A percentile compares a stretch with the other conserved stretches of the same genome.
phyloP scores from a whole-genome alignment of 148 eudicot species.

The Oxyria digyna region DNA sequence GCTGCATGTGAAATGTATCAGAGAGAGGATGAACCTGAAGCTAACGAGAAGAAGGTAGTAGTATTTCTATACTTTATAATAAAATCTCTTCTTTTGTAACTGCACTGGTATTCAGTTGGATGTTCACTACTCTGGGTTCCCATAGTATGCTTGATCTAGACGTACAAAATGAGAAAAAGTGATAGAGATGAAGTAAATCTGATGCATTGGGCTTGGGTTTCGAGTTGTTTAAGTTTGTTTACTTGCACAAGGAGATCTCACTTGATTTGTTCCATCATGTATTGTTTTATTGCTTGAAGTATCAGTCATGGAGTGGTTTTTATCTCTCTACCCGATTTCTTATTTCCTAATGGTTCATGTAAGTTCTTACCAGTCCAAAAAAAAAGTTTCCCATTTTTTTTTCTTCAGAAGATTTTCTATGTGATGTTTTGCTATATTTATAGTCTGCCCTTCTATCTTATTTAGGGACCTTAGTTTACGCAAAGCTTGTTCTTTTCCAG shows the following conservation, averaged over 20 bases:
- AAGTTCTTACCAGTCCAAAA: background rate
- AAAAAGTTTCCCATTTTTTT: background rate
- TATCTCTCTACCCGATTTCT: background rate
- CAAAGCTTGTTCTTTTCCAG: background rate
- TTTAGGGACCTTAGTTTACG: background rate
- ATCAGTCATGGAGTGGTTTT: background rate
- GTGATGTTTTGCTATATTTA: background rate
- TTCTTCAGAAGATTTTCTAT: background rate
- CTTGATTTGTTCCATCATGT: background rate
- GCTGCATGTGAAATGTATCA: constrained; percentile 65
- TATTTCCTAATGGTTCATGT: background rate
- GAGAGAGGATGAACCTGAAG: constrained; percentile 37
- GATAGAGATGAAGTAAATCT: background rate
- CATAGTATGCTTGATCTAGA: background rate
- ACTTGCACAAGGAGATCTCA: background rate
- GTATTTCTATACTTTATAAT: background rate
- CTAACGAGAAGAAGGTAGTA: constrained; percentile 34
- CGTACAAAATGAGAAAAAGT: too few species aligned
- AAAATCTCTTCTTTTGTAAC: background rate
- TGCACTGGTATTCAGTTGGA: background rate
- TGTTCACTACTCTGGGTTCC: background rate
- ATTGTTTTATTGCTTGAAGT: background rate
- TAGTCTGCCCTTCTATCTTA: background rate
- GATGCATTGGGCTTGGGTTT: background rate
- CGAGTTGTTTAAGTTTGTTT: background rate